These are phyloP conservation scores for Stagonosporopsis chrysanthemi DNA, from an alignment of 2,329 filamentous ascomycete species.

Conservation along the genomic window DNA sequence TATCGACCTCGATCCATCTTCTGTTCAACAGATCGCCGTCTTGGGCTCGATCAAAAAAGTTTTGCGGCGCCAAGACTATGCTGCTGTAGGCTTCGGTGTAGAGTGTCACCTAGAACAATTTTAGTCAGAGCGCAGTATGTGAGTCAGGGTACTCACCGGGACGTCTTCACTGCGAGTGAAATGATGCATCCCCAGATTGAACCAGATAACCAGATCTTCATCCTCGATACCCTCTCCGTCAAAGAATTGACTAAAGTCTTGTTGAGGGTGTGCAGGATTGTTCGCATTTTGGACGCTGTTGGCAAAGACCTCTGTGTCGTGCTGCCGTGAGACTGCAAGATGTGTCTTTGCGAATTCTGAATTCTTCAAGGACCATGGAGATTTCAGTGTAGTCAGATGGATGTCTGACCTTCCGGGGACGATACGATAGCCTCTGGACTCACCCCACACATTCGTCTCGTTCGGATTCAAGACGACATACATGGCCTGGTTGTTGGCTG, in stretches of 20 bases:
- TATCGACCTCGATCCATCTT: constrained; percentile 29
- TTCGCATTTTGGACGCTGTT: constrained; percentile 49
- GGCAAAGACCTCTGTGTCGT: constrained; percentile 55
- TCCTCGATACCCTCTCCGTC: constrained; percentile 55
- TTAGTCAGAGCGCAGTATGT: not conserved
- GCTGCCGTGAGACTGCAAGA: constrained; percentile 50
- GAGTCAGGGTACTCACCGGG: constrained; percentile 4
- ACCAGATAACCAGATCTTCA: constrained; percentile 56
- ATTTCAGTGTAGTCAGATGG: constrained; percentile 48
- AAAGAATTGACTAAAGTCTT: constrained; percentile 61
- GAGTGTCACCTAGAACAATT: constrained; percentile 17
- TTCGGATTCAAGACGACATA: constrained; percentile 63
- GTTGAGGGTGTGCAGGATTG: constrained; percentile 51
- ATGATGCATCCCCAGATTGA: constrained; percentile 61
- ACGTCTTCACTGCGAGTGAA: constrained; percentile 18
- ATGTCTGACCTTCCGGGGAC: constrained; percentile 30
- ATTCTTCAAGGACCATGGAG: constrained; percentile 47
- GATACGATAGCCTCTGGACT: constrained; percentile 61
- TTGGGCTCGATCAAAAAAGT: constrained; percentile 33
- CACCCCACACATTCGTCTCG: constrained; percentile 58
- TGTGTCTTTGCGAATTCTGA: constrained; percentile 49
- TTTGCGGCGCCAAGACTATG: constrained; percentile 32
- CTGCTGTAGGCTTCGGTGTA: constrained; percentile 33
- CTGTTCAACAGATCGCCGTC: constrained; percentile 31
- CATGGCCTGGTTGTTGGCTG: constrained; percentile 54